Evolutionary conservation across 768 basidiomycete species (phyloP), one percentile per base, ranked within the genome.

Genomic region (Auriscalpium vulgare): DNA sequence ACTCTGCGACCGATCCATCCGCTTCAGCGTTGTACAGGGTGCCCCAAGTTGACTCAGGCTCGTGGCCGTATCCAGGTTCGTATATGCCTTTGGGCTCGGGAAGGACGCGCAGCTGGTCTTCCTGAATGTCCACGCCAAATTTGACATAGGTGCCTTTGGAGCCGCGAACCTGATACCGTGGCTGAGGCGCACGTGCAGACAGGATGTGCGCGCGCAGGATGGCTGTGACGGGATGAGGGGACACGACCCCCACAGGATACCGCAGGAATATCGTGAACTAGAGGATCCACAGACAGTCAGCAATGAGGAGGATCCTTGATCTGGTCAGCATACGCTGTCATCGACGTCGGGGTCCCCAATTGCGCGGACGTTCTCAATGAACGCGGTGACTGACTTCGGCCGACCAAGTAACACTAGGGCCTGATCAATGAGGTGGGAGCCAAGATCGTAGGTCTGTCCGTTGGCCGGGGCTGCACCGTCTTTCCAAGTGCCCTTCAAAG

Each of bases 381-480:
- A 81, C 1, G 83, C 87, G 4, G 85, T 86, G 29, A 94, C 68
- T 55, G 69, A 80, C 36, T 75, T 65, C 0, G 92, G 91, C 50
- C 81, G 74, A 38, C 91, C 92, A 64, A 93, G 93, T 44, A 94
- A 76, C 10, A 74, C 73, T 35, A 92, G 72, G 6, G 81, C 75
- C 68, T 92, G 89, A 71, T 92, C 89, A 60, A 92, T 81, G 29
- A 91, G 75, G 67, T 94, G 90, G 8, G 86, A 72, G 5, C 88
- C 91, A 19, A 94, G 76, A 67, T 94, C 90, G 67, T 83, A 94
- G 2, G 83, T 80, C 29, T 80, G 74, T 4, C 89, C 88, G 47
- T 78, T 78, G 17, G 78, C 83, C 19, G 84, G 81, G 0, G 75
- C 72, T 1, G 81, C 74, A 35, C 78, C 68, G 57, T 92, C 90